Percentiles rank a stretch among this genome's conserved stretches.
Conservation (phyloP, 108 stramenopile genomes). For the Fistulifera solaris region DNA sequence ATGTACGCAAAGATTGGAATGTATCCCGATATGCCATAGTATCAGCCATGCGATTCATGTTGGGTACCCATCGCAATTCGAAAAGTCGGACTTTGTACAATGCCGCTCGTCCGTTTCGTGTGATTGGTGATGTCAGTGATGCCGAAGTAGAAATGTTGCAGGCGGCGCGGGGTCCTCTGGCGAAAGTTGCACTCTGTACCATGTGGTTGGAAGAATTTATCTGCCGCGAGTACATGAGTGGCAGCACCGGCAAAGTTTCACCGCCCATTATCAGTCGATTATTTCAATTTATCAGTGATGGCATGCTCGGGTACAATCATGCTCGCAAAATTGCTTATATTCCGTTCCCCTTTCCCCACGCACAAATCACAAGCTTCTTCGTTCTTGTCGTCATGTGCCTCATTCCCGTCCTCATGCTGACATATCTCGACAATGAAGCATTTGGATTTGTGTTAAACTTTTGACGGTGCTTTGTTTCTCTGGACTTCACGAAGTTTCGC, state of each 20-base stretch:
- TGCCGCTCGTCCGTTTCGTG: conserved; percentile 55
- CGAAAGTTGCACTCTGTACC: conserved; percentile 50
- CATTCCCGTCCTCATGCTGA: conserved; percentile 55
- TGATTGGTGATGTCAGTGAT: conserved; percentile 62
- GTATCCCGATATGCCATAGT: conserved; percentile 3
- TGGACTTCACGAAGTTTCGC: conserved; percentile 50
- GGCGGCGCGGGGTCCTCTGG: conserved; percentile 55
- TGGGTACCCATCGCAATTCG: conserved; percentile 39
- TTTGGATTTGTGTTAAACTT: conserved; percentile 50
- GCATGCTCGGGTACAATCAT: conserved; percentile 52
- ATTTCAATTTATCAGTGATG: conserved; percentile 53
- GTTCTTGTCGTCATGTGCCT: conserved; percentile 33
- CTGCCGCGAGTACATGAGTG: conserved; percentile 51
- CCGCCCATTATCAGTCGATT: conserved; percentile 54
- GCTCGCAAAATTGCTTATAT: conserved; percentile 74
- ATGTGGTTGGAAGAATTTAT: conserved; percentile 74
- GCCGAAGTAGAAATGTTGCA: conserved; percentile 49
- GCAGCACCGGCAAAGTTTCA: conserved; percentile 37
- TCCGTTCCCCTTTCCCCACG: conserved; percentile 72
- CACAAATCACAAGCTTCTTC: conserved; percentile 49
- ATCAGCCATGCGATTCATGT: conserved; percentile 23
- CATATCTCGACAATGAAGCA: conserved; percentile 25
- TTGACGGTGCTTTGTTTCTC: conserved; percentile 46
- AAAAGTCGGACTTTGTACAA: conserved; percentile 46
- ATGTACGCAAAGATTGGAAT: conserved; percentile 33